Base-by-base conservation (phyloP, 2,329 filamentous ascomycete genomes). In the Paracamarosporium sp. region DNA sequence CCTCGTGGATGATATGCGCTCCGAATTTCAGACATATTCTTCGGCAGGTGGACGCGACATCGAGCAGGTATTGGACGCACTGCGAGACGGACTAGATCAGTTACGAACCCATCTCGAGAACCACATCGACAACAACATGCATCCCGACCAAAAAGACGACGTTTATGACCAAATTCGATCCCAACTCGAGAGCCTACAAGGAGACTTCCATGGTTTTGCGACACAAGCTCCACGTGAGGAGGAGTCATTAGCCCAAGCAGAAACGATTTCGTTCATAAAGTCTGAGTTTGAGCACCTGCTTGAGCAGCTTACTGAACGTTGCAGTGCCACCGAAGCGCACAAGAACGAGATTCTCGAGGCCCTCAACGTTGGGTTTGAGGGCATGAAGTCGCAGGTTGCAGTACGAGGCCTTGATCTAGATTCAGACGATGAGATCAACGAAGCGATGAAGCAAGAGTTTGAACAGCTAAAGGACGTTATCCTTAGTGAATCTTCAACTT, bases 31-130 rank as follows among this genome's bases (percentile, higher is more conserved):
- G 73, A 86, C 94, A 67, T 94, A 92, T 65, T 89, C 92, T 20
- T 87, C 90, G 3, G 89, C 90, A 60, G 91, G 88, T 65, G 91
- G 90, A 38, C 85, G 88, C 56, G 92, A 95, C 71, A 94, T 92
- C 0, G 93, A 97, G 74, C 92, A 97, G 73, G 88, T 96, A 12
- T 82, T 97, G 4, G 91, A 95, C 73, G 91, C 92, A 0, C 89
- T 96, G 41, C 94, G 92, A 65, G 92, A 96, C 71, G 93, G 93
- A 0, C 83, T 97, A 13, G 92, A 96, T 65, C 89, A 86, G 64
- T 85, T 98, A 6, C 88, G 92, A 11, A 79, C 82, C 12, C 90
- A 96, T 57, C 91, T 98, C 53, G 92, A 97, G 70, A 82, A 81
- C 41, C 96, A 96, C 64, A 88, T 95, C 56, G 88, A 93, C 67